These are phyloP conservation scores for Suhomyces vadensis DNA, from an alignment of 805 yeast genomes.

Conservation along the genomic window DNA sequence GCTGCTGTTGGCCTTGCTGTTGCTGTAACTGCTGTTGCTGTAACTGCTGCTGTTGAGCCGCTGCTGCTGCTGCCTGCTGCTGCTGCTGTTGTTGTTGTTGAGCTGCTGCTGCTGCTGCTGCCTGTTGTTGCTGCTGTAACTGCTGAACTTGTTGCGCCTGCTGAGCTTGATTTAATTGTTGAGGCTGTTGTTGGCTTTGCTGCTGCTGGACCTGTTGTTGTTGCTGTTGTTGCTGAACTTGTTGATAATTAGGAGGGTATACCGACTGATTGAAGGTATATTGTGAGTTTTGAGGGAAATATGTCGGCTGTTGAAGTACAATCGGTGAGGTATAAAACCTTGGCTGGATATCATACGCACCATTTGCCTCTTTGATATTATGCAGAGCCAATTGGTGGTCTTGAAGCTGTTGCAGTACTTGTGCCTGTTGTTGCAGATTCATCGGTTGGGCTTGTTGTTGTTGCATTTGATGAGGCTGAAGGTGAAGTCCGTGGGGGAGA, in stretches of 20 bases:
- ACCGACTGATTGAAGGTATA: slow-evolving; percentile 13
- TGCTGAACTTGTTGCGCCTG: slow-evolving; percentile 14
- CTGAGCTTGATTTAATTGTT: not conserved
- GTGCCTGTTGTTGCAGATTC: slow-evolving; percentile 7
- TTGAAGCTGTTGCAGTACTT: slow-evolving; percentile 7
- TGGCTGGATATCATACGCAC: slow-evolving; percentile 17
- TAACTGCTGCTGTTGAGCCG: slow-evolving; percentile 9
- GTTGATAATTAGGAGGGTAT: slow-evolving; percentile 13
- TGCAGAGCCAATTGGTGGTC: slow-evolving; percentile 9
- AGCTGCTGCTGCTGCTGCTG: slow-evolving; percentile 8
- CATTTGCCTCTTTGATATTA: slow-evolving; percentile 6
- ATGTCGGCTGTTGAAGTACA: slow-evolving; percentile 25
- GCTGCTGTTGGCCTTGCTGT: slow-evolving; percentile 6
- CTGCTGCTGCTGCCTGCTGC: slow-evolving; percentile 6
- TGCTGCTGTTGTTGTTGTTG: slow-evolving; percentile 9
- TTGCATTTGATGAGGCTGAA: slow-evolving; percentile 11
- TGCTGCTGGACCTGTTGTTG: slow-evolving; percentile 14
- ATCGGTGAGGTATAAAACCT: slow-evolving; percentile 24
- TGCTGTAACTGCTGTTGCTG: slow-evolving; percentile 9
- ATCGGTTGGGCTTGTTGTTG: slow-evolving; percentile 9
- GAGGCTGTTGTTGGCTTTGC: slow-evolving; percentile 11
- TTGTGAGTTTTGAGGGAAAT: slow-evolving; percentile 14
- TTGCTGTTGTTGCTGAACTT: slow-evolving; percentile 14
- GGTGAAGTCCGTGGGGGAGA: slow-evolving; percentile 2
- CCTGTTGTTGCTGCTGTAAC: slow-evolving; percentile 9